A percentile compares a stretch with the other conserved stretches of the same genome.
These are phyloP conservation scores for Cymbopogon citratus DNA, from an alignment of 176 grass and related monocot species.

Conservation along the genomic window DNA sequence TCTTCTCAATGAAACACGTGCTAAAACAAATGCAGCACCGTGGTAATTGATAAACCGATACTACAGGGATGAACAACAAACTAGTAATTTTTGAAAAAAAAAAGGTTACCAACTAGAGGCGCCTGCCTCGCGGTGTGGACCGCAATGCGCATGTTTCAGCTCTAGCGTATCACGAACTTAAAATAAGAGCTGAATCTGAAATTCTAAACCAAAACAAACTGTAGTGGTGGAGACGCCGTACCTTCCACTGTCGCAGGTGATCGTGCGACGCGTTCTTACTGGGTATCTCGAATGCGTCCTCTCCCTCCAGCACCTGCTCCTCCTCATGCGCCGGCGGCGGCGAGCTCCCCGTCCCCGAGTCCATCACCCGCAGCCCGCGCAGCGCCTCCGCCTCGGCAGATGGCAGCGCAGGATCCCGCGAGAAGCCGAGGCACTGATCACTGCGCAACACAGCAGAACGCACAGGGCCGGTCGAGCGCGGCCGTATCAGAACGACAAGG, in stretches of 20 bases:
- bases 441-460: neutral
- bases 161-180: neutral
- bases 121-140: neutral
- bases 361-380: neutral
- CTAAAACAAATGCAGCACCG: neutral
- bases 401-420: constrained; percentile 38
- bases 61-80: neutral
- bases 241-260: constrained; percentile 60
- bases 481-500: neutral
- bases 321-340: neutral
- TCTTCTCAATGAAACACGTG: too few relatives aligned
- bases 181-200: neutral
- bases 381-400: neutral
- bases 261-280: constrained; percentile 60
- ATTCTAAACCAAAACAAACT: neutral
- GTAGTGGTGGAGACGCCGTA: constrained; percentile 16
- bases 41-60: neutral
- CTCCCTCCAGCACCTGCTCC: neutral
- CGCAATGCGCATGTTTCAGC: neutral
- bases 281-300: constrained; percentile 65
- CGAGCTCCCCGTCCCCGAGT: neutral
- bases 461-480: neutral
- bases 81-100: neutral
- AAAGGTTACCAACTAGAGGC: neutral
- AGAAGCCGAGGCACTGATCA: constrained; percentile 23